phyloP scores from a whole-genome alignment of 2,329 filamentous ascomycete genomes.

The Pseudocercospora musae region DNA sequence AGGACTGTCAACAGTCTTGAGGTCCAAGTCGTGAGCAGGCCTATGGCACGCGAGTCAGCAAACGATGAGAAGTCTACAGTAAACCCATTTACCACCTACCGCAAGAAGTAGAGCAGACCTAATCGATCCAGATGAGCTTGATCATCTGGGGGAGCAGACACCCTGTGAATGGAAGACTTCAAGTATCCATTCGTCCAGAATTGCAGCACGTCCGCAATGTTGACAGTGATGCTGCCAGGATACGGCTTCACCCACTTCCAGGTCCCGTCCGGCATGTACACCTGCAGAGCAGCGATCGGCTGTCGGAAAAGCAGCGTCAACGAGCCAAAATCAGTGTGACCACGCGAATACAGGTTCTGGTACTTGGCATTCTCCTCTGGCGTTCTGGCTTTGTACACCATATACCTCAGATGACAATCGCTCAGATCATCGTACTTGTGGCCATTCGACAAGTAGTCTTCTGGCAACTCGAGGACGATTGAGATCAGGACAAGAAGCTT shows the following conservation, averaged over 20 bases:
- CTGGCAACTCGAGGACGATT: slow-evolving; percentile 58
- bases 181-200: slow-evolving; percentile 43
- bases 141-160: slow-evolving; percentile 48
- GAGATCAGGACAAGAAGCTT: slow-evolving; percentile 60
- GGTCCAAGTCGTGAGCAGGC: slow-evolving; percentile 27
- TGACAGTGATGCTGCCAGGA: slow-evolving; percentile 42
- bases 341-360: slow-evolving; percentile 33
- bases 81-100: slow-evolving; percentile 6
- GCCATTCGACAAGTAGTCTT: slow-evolving; percentile 54
- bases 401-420: slow-evolving; percentile 32
- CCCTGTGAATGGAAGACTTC: slow-evolving; percentile 51
- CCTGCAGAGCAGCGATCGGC: slow-evolving; percentile 41
- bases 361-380: slow-evolving; percentile 30
- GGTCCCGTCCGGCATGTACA: slow-evolving; percentile 35
- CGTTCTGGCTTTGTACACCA: slow-evolving; percentile 31
- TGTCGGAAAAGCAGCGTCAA: slow-evolving; percentile 46
- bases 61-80: neutral
- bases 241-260: slow-evolving; percentile 44
- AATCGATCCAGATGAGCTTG: slow-evolving; percentile 46
- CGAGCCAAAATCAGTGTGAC: slow-evolving; percentile 45
- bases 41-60: slow-evolving; percentile 11
- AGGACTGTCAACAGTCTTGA: slow-evolving; percentile 31
- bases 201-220: slow-evolving; percentile 41
- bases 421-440: slow-evolving; percentile 56
- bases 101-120: slow-evolving; percentile 44